Evolutionary conservation across 345 rosid species (phyloP).

Genomic region (Pugionium dolabratum): DNA sequence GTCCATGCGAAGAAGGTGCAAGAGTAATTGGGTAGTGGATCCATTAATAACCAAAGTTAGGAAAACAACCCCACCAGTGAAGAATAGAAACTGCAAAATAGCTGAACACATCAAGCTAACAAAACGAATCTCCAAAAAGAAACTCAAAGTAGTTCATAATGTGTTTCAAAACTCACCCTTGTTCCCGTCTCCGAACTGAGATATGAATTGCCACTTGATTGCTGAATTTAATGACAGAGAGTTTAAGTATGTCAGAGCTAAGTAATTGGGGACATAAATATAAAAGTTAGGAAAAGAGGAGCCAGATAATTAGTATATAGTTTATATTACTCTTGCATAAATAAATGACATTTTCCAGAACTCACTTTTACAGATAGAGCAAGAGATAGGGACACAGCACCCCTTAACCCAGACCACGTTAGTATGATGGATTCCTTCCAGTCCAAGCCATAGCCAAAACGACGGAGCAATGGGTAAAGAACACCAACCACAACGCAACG

Average conservation of each 20-base stretch:
- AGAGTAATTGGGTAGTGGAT: slow-evolving; percentile 79
- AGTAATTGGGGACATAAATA: not conserved
- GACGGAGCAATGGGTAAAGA: slow-evolving; percentile 67
- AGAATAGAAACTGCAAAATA: slow-evolving; percentile 72
- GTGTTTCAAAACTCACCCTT: slow-evolving; percentile 54
- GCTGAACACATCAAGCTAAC: slow-evolving; percentile 18
- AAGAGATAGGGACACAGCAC: slow-evolving; percentile 91
- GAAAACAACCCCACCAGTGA: slow-evolving; percentile 94
- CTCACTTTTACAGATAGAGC: slow-evolving; percentile 88
- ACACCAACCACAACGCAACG: slow-evolving; percentile 70
- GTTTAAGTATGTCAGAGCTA: slow-evolving; percentile 13
- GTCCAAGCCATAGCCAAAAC: slow-evolving; percentile 85
- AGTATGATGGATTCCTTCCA: slow-evolving; percentile 89
- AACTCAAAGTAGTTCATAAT: not conserved
- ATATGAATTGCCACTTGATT: slow-evolving; percentile 52
- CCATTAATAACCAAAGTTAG: slow-evolving; percentile 87
- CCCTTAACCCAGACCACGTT: slow-evolving; percentile 90
- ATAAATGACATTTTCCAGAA: slow-evolving; percentile 24
- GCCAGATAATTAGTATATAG: not conserved
- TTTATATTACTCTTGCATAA: slow-evolving; percentile 2
- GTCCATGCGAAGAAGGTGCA: slow-evolving; percentile 77
- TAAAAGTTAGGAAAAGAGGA: slow-evolving; percentile 8
- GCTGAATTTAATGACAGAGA: slow-evolving; percentile 45
- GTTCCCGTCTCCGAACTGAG: slow-evolving; percentile 73
- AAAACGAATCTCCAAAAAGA: slow-evolving; percentile 1